Evolutionary conservation across 495 filamentous ascomycete species (phyloP).

Genomic region (Neurospora tetraspora): DNA sequence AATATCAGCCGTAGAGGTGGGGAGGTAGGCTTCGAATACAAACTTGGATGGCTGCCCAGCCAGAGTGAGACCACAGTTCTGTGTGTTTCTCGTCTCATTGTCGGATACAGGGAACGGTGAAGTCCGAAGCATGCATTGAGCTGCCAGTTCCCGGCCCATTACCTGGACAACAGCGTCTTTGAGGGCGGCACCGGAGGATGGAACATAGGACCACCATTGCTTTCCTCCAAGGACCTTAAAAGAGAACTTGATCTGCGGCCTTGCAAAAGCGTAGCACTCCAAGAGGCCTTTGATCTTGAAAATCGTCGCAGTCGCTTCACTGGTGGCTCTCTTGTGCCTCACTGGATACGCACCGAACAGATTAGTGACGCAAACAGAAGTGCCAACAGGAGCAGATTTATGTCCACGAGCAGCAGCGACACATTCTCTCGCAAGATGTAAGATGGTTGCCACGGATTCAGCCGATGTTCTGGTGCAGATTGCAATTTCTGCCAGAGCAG

Average conservation of each 20-base stretch:
- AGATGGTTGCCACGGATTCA: constrained; percentile 49
- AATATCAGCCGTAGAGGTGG: constrained; percentile 39
- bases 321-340: constrained; percentile 54
- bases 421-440: constrained; percentile 30
- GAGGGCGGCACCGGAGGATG: constrained; percentile 41
- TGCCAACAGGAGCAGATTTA: constrained; percentile 63
- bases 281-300: constrained; percentile 56
- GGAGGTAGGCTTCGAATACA: constrained; percentile 49
- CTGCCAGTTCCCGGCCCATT: constrained; percentile 55
- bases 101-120: constrained; percentile 3
- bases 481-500: constrained; percentile 53
- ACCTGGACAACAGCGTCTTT: constrained; percentile 61
- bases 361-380: constrained; percentile 57
- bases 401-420: constrained; percentile 31
- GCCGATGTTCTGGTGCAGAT: constrained; percentile 64
- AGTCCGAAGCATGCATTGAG: constrained; percentile 28
- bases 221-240: constrained; percentile 56
- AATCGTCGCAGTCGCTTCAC: constrained; percentile 51
- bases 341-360: constrained; percentile 69
- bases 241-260: constrained; percentile 50
- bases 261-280: constrained; percentile 66
- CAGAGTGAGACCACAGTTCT: not conserved
- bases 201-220: constrained; percentile 68
- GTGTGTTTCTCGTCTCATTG: not conserved
- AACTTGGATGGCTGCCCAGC: not conserved